Conservation (phyloP, 306 rosid species). For the Echinosophora koreensis region DNA sequence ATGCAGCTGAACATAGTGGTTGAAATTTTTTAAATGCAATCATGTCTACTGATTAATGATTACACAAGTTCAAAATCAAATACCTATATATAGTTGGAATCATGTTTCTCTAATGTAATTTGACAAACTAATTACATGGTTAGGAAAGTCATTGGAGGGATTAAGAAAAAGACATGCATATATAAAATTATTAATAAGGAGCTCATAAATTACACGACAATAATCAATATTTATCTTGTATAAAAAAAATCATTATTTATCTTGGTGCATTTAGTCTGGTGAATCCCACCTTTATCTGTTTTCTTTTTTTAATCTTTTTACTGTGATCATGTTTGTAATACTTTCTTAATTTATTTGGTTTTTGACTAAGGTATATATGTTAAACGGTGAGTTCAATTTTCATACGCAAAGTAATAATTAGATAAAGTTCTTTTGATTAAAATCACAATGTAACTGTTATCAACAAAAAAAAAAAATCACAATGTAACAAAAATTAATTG, state of each 20-base stretch:
- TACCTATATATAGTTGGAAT: slow-evolving; percentile 49
- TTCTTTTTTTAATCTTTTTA: not conserved
- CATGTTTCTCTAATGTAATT: slow-evolving; percentile 50
- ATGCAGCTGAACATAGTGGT: slow-evolving; percentile 45
- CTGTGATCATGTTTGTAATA: not conserved
- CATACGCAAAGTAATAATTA: too few relatives aligned
- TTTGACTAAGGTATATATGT: too few relatives aligned
- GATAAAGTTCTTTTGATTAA: too few relatives aligned
- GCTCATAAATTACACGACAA: not conserved
- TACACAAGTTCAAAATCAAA: slow-evolving; percentile 46
- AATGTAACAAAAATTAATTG: slow-evolving; percentile 24
- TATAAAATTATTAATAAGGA: not conserved
- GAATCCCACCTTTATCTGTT: not conserved
- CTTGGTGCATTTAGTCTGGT: not conserved
- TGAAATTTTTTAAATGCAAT: slow-evolving; percentile 44
- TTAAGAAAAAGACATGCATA: not conserved
- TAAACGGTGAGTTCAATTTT: too few relatives aligned
- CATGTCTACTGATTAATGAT: slow-evolving; percentile 47
- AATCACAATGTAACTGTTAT: not conserved
- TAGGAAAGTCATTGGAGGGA: slow-evolving; percentile 13
- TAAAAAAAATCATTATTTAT: too few relatives aligned
- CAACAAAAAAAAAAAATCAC: slow-evolving; percentile 26
- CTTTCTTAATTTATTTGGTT: not conserved
- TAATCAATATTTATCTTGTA: not conserved
- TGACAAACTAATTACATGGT: slow-evolving; percentile 40